Conservation (phyloP, 2,329 filamentous ascomycete species). For the Magnaporthales sp. region DNA sequence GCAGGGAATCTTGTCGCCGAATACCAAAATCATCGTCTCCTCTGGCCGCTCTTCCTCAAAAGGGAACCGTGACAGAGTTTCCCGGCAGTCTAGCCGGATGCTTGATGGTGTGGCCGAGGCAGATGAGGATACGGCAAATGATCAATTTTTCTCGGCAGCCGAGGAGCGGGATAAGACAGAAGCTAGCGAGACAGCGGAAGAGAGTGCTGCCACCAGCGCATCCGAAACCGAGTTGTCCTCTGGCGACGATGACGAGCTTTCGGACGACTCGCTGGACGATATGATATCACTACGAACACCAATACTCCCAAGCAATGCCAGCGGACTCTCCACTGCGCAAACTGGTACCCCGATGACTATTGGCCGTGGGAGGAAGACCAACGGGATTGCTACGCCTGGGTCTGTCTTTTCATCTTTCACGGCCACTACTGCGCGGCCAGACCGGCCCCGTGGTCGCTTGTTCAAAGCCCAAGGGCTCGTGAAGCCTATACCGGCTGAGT, state of each 20-base stretch:
- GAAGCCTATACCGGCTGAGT: conserved; percentile 60
- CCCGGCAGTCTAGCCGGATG: conserved; percentile 22
- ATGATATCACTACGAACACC: conserved; percentile 86
- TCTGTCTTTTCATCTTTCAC: conserved; percentile 89
- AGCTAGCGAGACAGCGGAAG: conserved; percentile 50
- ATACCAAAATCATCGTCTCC: conserved; percentile 77
- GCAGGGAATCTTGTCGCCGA: conserved; percentile 70
- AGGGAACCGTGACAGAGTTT: conserved; percentile 29
- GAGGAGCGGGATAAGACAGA: conserved; percentile 63
- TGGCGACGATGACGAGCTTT: conserved; percentile 65
- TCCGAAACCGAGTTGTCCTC: conserved; percentile 55
- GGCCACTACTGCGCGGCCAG: conserved; percentile 68
- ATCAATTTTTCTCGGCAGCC: conserved; percentile 86
- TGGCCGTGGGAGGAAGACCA: conserved; percentile 54
- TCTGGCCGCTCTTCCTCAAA: conserved; percentile 51
- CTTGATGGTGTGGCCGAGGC: conserved; percentile 52
- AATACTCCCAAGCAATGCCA: conserved; percentile 59
- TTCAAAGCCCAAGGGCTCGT: conserved; percentile 79
- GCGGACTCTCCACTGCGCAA: conserved; percentile 70
- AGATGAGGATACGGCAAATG: conserved; percentile 77
- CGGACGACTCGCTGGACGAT: conserved; percentile 86
- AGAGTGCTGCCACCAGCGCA: conserved; percentile 35
- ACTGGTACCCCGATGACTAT: conserved; percentile 72
- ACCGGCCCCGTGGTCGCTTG: conserved; percentile 63
- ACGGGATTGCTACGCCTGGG: conserved; percentile 72